phyloP scores from a whole-genome alignment of 148 eudicot genomes.

The Rhododendron ovatum region DNA sequence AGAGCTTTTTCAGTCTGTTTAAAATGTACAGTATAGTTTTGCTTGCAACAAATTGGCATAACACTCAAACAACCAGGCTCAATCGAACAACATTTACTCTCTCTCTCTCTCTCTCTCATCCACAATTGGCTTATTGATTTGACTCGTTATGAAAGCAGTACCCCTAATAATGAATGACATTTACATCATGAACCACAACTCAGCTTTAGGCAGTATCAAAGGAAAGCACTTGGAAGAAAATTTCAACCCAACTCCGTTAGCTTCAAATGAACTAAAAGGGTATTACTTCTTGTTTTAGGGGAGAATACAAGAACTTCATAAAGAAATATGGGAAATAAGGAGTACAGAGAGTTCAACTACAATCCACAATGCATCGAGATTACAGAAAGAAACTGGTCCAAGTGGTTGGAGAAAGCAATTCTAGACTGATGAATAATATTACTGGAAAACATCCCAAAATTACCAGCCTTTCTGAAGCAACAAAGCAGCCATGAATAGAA shows the following conservation, averaged over 20 bases:
- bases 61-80: background rate
- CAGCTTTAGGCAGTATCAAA: background rate
- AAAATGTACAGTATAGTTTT: background rate
- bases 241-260: background rate
- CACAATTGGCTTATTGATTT: background rate
- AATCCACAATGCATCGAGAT: background rate
- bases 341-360: background rate
- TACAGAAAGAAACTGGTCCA: background rate
- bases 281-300: background rate
- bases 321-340: background rate
- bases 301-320: background rate
- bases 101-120: no score
- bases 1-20: background rate
- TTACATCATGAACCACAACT: background rate
- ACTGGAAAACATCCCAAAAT: background rate
- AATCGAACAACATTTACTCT: background rate
- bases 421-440: background rate
- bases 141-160: background rate
- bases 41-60: background rate
- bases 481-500: background rate
- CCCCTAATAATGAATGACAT: background rate
- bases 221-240: background rate
- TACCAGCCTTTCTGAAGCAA: background rate
- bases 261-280: background rate
- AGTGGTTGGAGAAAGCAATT: background rate